A percentile compares a stretch with the other conserved stretches of the same genome.
phyloP scores from a whole-genome alignment of 164 flowering plant species.

The Vitis rotundifolia region DNA sequence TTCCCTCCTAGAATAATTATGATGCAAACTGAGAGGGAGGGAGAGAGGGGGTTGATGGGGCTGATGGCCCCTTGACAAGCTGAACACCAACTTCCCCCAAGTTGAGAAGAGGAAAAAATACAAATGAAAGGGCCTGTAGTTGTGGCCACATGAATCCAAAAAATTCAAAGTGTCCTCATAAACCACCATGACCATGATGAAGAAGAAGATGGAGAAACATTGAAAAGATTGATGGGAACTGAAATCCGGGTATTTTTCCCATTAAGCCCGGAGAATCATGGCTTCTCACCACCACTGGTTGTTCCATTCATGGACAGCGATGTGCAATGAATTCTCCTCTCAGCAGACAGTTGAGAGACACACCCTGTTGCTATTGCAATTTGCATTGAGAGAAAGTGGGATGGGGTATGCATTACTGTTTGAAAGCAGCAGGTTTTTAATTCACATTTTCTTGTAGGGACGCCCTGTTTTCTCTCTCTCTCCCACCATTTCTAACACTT shows the following conservation, averaged over 20 bases:
- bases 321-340: conserved; percentile 15
- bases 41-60: background rate
- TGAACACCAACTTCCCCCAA: too few relatives aligned
- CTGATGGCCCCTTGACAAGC: conserved; percentile 6
- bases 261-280: conserved; percentile 20
- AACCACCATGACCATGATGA: conserved; percentile 9
- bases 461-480: background rate
- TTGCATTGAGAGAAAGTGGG: conserved; percentile 18
- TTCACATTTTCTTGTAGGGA: background rate
- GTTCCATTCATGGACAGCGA: conserved; percentile 20
- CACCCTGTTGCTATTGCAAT: conserved; percentile 17
- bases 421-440: background rate
- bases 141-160: conserved; percentile 24
- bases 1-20: too few relatives aligned
- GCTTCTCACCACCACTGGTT: conserved; percentile 13
- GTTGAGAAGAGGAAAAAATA: background rate
- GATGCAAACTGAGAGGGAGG: too few relatives aligned
- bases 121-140: background rate
- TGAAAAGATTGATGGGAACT: conserved; percentile 32
- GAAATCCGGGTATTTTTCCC: conserved; percentile 20
- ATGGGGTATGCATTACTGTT: conserved; percentile 4
- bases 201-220: conserved; percentile 14
- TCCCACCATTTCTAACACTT: too few relatives aligned
- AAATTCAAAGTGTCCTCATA: conserved; percentile 10
- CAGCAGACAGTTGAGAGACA: conserved; percentile 39